A percentile compares a stretch with the other conserved stretches of the same genome.
Conservation (phyloP, 2,329 filamentous ascomycete species). For the Neonectria faginata region DNA sequence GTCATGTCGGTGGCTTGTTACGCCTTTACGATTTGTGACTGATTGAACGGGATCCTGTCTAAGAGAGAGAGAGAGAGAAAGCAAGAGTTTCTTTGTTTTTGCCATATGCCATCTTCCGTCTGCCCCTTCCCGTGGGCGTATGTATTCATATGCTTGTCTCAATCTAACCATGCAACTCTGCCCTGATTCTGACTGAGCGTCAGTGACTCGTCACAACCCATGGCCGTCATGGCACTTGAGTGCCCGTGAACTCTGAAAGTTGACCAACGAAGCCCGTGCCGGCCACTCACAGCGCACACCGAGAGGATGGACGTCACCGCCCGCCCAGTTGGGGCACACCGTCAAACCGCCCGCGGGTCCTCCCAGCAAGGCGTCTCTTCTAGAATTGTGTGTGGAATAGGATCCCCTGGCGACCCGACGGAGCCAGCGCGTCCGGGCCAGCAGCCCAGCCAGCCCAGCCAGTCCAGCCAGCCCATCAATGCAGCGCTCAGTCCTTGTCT, state of each 20-base stretch:
- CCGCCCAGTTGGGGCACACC: conserved; percentile 10
- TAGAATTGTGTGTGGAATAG: conserved; percentile 46
- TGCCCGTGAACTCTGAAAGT: neutral
- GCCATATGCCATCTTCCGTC: neutral
- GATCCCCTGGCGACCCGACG: conserved; percentile 31
- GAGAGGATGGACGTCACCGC: conserved; percentile 16
- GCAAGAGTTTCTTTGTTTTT: neutral
- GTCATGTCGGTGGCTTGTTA: conserved; percentile 26
- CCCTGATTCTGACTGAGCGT: conserved; percentile 18
- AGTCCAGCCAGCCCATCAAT: neutral
- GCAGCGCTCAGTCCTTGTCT: conserved; percentile 24
- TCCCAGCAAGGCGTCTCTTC: conserved; percentile 34
- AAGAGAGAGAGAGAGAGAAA: neutral
- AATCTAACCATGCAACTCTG: conserved; percentile 7
- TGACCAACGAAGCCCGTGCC: neutral
- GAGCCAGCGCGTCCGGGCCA: neutral
- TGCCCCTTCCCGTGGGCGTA: neutral
- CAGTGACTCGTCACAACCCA: conserved; percentile 28
- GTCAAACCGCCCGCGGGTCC: conserved; percentile 9
- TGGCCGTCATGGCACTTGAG: neutral
- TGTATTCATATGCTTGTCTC: neutral
- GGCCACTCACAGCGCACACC: conserved; percentile 29
- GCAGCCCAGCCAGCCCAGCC: neutral
- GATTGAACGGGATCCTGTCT: neutral
- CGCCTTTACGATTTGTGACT: conserved; percentile 10